These are phyloP conservation scores for Rhizomucor pusillus DNA, from an alignment of 371 early-diverging fungal species.

Conservation along the genomic window DNA sequence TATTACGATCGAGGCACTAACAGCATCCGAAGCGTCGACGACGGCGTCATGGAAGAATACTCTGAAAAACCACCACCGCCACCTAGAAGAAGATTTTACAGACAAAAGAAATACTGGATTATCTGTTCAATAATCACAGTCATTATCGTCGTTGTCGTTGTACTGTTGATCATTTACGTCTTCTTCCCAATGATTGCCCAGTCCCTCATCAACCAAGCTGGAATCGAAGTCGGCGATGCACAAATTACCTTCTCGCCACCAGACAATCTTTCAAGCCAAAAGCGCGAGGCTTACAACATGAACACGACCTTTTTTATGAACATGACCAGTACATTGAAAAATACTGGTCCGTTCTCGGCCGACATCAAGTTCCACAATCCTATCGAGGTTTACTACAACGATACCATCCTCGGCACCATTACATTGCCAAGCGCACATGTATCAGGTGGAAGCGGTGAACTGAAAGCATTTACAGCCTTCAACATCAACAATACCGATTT, in stretches of 20 bases:
- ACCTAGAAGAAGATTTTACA: slow-evolving; percentile 33
- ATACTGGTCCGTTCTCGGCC: slow-evolving; percentile 60
- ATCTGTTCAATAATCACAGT: slow-evolving; percentile 42
- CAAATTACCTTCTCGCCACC: slow-evolving; percentile 46
- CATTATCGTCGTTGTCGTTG: slow-evolving; percentile 40
- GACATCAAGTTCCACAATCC: slow-evolving; percentile 49
- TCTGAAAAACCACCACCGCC: slow-evolving; percentile 27
- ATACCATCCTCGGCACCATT: slow-evolving; percentile 52
- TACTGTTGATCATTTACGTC: slow-evolving; percentile 46
- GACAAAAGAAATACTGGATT: slow-evolving; percentile 50
- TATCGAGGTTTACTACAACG: slow-evolving; percentile 43
- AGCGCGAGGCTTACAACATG: slow-evolving; percentile 21
- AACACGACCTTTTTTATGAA: slow-evolving; percentile 41
- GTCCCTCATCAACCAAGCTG: slow-evolving; percentile 44
- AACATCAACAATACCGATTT: slow-evolving; percentile 39
- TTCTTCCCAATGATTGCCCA: slow-evolving; percentile 54
- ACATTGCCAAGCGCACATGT: slow-evolving; percentile 44
- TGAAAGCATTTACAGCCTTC: slow-evolving; percentile 44
- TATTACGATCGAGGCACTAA: background rate
- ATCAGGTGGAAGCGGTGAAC: slow-evolving; percentile 46
- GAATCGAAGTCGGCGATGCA: slow-evolving; percentile 43
- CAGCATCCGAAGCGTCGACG: slow-evolving; percentile 6
- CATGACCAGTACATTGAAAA: slow-evolving; percentile 40
- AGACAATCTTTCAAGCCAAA: slow-evolving; percentile 4
- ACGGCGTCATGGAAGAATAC: slow-evolving; percentile 28